Evolutionary conservation across 1,139 yeast species (phyloP).

Genomic region (Meyerozyma athensensis): DNA sequence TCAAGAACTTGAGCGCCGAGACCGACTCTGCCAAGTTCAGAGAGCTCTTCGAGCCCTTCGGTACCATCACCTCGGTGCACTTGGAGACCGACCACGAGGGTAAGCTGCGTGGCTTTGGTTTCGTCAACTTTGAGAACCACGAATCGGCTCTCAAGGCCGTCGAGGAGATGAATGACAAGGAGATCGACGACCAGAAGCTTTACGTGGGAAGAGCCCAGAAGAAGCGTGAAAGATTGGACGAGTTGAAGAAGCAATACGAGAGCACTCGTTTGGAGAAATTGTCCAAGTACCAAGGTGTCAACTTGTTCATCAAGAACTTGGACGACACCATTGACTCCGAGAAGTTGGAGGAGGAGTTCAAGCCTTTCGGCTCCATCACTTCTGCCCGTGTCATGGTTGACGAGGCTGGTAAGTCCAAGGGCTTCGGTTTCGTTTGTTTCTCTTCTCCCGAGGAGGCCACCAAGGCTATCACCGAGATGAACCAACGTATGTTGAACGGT

Average conservation of each 20-base stretch:
- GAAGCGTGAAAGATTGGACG: slow-evolving; percentile 97
- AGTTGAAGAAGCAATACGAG: slow-evolving; percentile 93
- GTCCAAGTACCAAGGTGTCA: slow-evolving; percentile 95
- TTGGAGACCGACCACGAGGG: slow-evolving; percentile 83
- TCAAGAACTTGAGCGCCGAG: slow-evolving; percentile 80
- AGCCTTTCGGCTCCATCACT: slow-evolving; percentile 91
- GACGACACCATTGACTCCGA: slow-evolving; percentile 93
- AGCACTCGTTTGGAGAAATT: slow-evolving; percentile 88
- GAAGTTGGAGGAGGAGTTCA: slow-evolving; percentile 85
- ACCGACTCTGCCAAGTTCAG: slow-evolving; percentile 69
- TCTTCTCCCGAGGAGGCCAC: slow-evolving; percentile 98
- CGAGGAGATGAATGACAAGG: slow-evolving; percentile 85
- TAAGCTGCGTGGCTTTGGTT: slow-evolving; percentile 93
- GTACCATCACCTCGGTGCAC: slow-evolving; percentile 80
- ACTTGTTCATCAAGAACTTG: slow-evolving; percentile 93
- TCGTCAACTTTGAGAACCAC: slow-evolving; percentile 85
- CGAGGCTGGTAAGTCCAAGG: slow-evolving; percentile 92
- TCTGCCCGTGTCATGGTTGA: slow-evolving; percentile 97
- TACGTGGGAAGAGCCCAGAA: slow-evolving; percentile 99
- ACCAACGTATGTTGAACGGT: slow-evolving; percentile 92
- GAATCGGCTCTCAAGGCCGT: slow-evolving; percentile 89
- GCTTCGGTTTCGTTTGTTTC: slow-evolving; percentile 98
- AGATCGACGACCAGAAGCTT: slow-evolving; percentile 76
- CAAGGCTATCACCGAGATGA: slow-evolving; percentile 97
- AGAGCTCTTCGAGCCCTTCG: slow-evolving; percentile 68